Conservation (phyloP, 2,329 filamentous ascomycete genomes). For the Stagonosporopsis cucurbitacearum region DNA sequence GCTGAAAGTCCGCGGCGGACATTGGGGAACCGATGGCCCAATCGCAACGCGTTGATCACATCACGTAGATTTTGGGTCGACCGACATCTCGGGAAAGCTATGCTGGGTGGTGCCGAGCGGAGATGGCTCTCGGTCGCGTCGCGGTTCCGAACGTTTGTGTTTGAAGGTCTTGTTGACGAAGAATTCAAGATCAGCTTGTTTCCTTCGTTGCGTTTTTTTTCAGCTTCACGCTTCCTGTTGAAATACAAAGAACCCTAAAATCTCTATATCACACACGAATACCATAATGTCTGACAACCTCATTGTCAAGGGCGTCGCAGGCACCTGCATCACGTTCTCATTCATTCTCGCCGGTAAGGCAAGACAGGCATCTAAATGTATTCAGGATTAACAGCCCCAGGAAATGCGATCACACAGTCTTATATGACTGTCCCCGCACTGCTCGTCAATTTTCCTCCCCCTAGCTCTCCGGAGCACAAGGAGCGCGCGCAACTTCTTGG, state of each 20-base stretch:
- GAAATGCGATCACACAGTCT: constrained; percentile 61
- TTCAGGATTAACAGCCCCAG: constrained; percentile 34
- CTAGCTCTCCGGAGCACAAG: constrained; percentile 51
- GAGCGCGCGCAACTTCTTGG: constrained; percentile 55
- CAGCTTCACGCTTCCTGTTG: background rate
- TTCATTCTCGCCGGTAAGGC: constrained; percentile 57
- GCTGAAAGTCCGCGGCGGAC: constrained; percentile 13
- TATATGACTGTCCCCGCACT: constrained; percentile 60
- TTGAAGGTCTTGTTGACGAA: constrained; percentile 10
- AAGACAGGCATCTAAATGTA: background rate
- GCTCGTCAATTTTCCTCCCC: constrained; percentile 55
- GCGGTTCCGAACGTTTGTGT: constrained; percentile 15
- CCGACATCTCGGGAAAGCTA: constrained; percentile 13
- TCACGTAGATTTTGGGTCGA: constrained; percentile 4
- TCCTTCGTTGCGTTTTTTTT: background rate
- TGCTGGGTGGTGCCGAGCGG: constrained; percentile 8
- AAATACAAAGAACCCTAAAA: background rate
- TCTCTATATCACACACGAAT: background rate
- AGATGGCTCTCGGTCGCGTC: constrained; percentile 14
- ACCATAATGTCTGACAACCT: constrained; percentile 42
- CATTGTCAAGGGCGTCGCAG: constrained; percentile 50
- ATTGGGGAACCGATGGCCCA: constrained; percentile 19
- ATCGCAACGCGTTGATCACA: constrained; percentile 8
- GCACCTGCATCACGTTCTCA: constrained; percentile 56
- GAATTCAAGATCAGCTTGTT: constrained; percentile 6